Conservation (phyloP, 2,329 filamentous ascomycete species). For the Botrytis aclada region DNA sequence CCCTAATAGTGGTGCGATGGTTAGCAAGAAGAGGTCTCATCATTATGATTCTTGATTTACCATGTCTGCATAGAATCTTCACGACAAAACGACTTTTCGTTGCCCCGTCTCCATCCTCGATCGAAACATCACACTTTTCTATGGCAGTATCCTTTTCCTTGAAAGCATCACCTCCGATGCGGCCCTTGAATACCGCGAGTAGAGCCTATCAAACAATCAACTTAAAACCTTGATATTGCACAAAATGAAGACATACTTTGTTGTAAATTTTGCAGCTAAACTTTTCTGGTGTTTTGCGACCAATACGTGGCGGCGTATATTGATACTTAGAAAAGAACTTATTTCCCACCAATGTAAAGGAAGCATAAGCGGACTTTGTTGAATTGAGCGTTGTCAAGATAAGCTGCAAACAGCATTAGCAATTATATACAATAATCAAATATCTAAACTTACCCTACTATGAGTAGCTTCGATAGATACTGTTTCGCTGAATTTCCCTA, state of each 20-base stretch:
- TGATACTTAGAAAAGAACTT: conserved; percentile 72
- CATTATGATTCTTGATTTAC: conserved; percentile 40
- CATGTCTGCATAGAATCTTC: conserved; percentile 71
- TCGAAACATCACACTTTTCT: conserved; percentile 69
- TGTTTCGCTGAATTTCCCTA: conserved; percentile 76
- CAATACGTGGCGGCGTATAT: conserved; percentile 49
- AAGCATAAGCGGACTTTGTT: conserved; percentile 78
- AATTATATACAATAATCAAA: conserved; percentile 10
- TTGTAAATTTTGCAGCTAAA: conserved; percentile 77
- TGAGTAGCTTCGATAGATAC: conserved; percentile 61
- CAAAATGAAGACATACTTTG: conserved; percentile 45
- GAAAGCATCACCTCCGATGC: conserved; percentile 55
- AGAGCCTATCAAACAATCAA: conserved; percentile 49
- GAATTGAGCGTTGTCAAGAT: conserved; percentile 72
- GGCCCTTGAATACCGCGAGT: conserved; percentile 70
- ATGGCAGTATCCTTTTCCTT: conserved; percentile 66
- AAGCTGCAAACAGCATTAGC: conserved; percentile 48
- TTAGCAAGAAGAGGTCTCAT: conserved; percentile 7
- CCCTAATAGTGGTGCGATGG: conserved; percentile 42
- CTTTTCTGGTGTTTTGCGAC: conserved; percentile 39
- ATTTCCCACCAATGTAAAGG: conserved; percentile 63
- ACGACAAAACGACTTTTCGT: conserved; percentile 69
- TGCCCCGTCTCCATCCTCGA: conserved; percentile 67
- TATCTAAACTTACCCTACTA: conserved; percentile 28
- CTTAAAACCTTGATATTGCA: background rate